Percentiles rank a stretch among this genome's conserved stretches.
Conservation (phyloP, 2,329 filamentous ascomycete species). For the Neofusicoccum laricinum region DNA sequence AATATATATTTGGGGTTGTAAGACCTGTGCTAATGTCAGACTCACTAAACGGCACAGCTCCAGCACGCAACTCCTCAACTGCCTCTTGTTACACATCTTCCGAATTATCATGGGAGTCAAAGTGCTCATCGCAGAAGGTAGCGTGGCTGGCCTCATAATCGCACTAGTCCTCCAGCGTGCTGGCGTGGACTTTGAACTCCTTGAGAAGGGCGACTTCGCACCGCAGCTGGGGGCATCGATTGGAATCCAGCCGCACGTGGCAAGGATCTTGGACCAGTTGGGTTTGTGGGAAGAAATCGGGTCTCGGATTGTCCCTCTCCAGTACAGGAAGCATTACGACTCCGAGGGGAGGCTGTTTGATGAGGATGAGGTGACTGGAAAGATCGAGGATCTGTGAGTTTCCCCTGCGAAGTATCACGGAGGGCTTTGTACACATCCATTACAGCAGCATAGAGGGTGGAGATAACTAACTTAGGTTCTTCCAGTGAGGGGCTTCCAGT, state of each 20-base stretch:
- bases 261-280: constrained; percentile 26
- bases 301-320: not conserved
- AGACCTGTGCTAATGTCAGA: no score
- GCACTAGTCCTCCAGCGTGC: not conserved
- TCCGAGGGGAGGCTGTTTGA: not conserved
- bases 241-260: constrained; percentile 18
- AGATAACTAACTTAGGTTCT: not conserved
- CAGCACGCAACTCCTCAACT: no score
- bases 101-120: not conserved
- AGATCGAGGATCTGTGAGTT: not conserved
- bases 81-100: no score
- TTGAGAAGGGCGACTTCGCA: constrained; percentile 1
- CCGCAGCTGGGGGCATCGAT: constrained; percentile 15
- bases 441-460: not conserved
- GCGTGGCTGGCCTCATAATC: not conserved
- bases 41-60: no score
- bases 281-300: constrained; percentile 9
- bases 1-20: no score
- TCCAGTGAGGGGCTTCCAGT: not conserved
- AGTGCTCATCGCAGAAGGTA: not conserved
- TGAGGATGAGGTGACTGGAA: not conserved
- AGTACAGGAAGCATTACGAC: not conserved
- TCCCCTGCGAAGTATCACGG: not conserved
- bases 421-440: no score
- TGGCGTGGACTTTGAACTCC: not conserved